Evolutionary conservation across 2,329 filamentous ascomycete genomes (phyloP).

Genomic region (Pezicula radicicola): DNA sequence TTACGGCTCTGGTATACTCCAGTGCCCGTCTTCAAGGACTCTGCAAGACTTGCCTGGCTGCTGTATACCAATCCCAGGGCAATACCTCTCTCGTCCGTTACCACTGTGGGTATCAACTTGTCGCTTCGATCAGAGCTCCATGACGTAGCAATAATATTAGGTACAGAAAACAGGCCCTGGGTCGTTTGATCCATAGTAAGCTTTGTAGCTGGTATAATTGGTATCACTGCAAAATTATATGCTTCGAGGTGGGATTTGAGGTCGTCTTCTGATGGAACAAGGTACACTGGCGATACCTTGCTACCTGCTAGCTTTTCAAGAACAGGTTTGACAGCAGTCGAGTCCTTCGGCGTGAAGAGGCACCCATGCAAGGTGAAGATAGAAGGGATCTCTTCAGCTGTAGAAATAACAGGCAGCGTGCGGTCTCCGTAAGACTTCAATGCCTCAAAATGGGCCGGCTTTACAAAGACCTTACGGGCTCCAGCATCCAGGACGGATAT

Average conservation of each 20-base stretch:
- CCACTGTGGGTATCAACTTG: slow-evolving; percentile 82
- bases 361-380: slow-evolving; percentile 27
- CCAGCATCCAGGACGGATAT: slow-evolving; percentile 81
- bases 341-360: slow-evolving; percentile 25
- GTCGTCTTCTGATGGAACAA: slow-evolving; percentile 14
- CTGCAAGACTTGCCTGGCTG: slow-evolving; percentile 83
- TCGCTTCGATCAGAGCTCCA: slow-evolving; percentile 82
- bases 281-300: slow-evolving; percentile 27
- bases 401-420: slow-evolving; percentile 44
- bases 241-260: slow-evolving; percentile 18
- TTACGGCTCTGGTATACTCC: slow-evolving; percentile 95
- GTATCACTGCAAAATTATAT: slow-evolving; percentile 47
- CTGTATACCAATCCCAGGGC: slow-evolving; percentile 92
- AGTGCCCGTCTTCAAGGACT: slow-evolving; percentile 75
- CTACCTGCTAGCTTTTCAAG: slow-evolving; percentile 19
- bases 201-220: slow-evolving; percentile 68
- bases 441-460: slow-evolving; percentile 61
- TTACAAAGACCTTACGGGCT: slow-evolving; percentile 80
- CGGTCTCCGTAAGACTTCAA: slow-evolving; percentile 54
- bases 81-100: slow-evolving; percentile 82
- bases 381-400: slow-evolving; percentile 6
- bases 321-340: slow-evolving; percentile 31
- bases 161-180: slow-evolving; percentile 58
- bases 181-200: slow-evolving; percentile 66
- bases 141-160: slow-evolving; percentile 68